Evolutionary conservation across 352 stramenopile species (phyloP).

Genomic region (Phytopythium sindhum): DNA sequence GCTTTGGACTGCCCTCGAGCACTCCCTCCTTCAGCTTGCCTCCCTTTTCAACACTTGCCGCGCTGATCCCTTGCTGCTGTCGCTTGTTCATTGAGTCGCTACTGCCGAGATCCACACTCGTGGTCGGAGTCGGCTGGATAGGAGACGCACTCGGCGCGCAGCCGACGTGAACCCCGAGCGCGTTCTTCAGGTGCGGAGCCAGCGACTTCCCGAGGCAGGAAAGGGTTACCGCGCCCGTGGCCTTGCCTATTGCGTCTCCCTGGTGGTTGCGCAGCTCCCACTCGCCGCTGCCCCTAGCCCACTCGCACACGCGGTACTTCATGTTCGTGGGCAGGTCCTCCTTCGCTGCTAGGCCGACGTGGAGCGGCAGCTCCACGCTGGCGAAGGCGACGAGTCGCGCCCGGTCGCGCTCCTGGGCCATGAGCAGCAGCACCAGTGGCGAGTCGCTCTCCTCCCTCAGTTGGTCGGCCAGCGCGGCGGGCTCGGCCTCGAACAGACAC

Average conservation of each 20-base stretch:
- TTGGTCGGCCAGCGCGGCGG: conserved; percentile 19
- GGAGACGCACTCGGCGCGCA: conserved; percentile 6
- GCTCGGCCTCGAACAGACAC: conserved; percentile 44
- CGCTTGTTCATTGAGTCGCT: background rate
- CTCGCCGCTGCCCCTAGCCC: conserved; percentile 26
- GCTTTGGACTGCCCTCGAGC: background rate
- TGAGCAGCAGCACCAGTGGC: conserved; percentile 32
- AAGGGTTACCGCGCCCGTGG: conserved; percentile 29
- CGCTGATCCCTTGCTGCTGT: background rate
- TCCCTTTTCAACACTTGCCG: background rate
- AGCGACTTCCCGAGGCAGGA: conserved; percentile 43
- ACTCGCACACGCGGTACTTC: conserved; percentile 36
- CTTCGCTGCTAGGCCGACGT: conserved; percentile 14
- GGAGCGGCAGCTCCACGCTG: conserved; percentile 22
- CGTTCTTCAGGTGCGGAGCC: conserved; percentile 27
- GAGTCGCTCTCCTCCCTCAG: conserved; percentile 21
- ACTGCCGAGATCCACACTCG: background rate
- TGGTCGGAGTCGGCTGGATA: background rate
- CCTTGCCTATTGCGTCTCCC: conserved; percentile 16
- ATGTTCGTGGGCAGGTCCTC: conserved; percentile 2
- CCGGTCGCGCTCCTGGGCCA: conserved; percentile 26
- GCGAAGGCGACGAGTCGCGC: conserved; percentile 35
- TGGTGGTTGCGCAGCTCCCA: conserved; percentile 36
- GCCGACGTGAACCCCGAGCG: conserved; percentile 29
- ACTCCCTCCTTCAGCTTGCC: background rate